Conservation (phyloP, 768 basidiomycete species). For the Pisolithus microcarpus region DNA sequence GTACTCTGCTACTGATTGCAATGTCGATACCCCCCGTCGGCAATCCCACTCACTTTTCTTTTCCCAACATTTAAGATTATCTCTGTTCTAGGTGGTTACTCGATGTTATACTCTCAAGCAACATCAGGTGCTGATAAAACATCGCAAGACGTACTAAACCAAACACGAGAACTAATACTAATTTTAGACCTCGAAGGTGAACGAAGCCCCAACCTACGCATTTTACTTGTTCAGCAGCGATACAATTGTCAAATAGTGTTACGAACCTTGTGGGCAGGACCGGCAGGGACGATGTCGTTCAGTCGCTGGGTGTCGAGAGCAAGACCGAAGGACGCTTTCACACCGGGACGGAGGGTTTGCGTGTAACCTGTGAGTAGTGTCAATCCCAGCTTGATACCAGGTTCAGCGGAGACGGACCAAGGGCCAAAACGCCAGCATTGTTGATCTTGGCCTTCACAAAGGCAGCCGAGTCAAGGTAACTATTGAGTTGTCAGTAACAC, state of each 20-base stretch:
- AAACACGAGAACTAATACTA: conserved; percentile 14
- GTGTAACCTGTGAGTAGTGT: conserved; percentile 59
- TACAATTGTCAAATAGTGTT: neutral
- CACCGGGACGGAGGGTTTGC: conserved; percentile 88
- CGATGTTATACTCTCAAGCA: too few species aligned
- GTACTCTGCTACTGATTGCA: neutral
- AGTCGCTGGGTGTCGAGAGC: conserved; percentile 91
- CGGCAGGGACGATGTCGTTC: conserved; percentile 58
- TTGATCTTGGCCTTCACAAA: conserved; percentile 99
- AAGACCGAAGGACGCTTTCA: conserved; percentile 89
- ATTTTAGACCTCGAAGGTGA: conserved; percentile 65
- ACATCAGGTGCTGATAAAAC: too few species aligned
- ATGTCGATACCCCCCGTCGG: too few species aligned
- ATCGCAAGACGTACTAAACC: conserved; percentile 1
- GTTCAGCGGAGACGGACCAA: conserved; percentile 42
- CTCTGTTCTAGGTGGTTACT: neutral
- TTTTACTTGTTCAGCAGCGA: neutral
- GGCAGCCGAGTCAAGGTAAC: conserved; percentile 79
- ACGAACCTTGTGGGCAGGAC: conserved; percentile 71
- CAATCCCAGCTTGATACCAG: conserved; percentile 2
- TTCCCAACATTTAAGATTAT: too few species aligned
- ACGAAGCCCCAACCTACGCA: conserved; percentile 58
- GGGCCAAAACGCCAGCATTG: conserved; percentile 85
- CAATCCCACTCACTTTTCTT: too few species aligned
- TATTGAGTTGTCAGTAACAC: conserved; percentile 17